Percentiles rank a stretch among this genome's conserved stretches.
Evolutionary conservation across 257 asterid genomes (phyloP).

Genomic region (Solanum virginianum): DNA sequence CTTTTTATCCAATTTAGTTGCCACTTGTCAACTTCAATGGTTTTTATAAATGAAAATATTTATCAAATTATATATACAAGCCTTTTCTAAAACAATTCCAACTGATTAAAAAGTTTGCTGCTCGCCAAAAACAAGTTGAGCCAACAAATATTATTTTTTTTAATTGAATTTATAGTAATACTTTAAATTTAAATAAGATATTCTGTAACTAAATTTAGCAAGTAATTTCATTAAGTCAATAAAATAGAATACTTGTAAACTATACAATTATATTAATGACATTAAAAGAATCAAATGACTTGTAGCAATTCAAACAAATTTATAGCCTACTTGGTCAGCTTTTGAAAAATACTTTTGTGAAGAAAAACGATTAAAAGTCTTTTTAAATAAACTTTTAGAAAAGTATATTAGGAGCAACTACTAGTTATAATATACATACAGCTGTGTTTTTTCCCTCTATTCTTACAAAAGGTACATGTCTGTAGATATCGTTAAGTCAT

Average conservation of each 20-base stretch:
- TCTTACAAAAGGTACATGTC: not conserved
- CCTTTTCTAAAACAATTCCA: not conserved
- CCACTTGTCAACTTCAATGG: not conserved
- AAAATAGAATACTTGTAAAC: not conserved
- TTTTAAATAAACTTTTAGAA: too few relatives aligned
- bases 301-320: not conserved
- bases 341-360: too few relatives aligned
- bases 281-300: not conserved
- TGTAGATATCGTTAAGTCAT: not conserved
- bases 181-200: not conserved
- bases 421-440: not conserved
- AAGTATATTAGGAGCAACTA: not conserved
- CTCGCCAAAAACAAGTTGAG: not conserved
- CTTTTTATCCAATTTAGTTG: not conserved
- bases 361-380: too few relatives aligned
- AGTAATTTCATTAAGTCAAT: not conserved
- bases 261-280: not conserved
- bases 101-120: not conserved
- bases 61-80: not conserved
- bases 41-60: not conserved
- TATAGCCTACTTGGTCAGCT: not conserved
- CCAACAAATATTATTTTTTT: not conserved
- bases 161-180: too few relatives aligned
- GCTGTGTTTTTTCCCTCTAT: too few relatives aligned
- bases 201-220: not conserved